A percentile compares a stretch with the other conserved stretches of the same genome.
These are phyloP conservation scores for Scleroderma bovista DNA, from an alignment of 768 basidiomycete genomes.

Conservation along the genomic window DNA sequence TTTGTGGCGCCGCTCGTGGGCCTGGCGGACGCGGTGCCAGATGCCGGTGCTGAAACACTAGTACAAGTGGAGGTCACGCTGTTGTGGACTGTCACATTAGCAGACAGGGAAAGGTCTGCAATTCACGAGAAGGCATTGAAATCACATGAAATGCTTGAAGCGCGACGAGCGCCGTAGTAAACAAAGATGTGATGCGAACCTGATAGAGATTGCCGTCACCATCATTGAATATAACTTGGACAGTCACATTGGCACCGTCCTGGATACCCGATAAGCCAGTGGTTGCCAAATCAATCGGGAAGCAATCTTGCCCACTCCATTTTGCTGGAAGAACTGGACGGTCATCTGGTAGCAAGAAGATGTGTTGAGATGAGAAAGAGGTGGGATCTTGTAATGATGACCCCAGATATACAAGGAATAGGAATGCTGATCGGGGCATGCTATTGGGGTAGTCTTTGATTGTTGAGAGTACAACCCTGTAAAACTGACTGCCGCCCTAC, in stretches of 20 bases:
- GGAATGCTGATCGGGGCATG: too few species aligned
- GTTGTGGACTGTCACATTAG: slow-evolving; percentile 43
- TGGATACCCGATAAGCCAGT: slow-evolving; percentile 44
- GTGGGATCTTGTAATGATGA: slow-evolving; percentile 54
- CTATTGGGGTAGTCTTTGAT: too few species aligned
- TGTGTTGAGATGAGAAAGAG: slow-evolving; percentile 55
- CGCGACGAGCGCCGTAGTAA: background rate
- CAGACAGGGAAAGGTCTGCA: slow-evolving; percentile 69
- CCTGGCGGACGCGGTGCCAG: slow-evolving; percentile 10
- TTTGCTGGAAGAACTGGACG: slow-evolving; percentile 44
- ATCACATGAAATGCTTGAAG: background rate
- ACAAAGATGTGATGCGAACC: slow-evolving; percentile 28
- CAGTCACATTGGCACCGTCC: slow-evolving; percentile 68
- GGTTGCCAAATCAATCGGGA: slow-evolving; percentile 55
- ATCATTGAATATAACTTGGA: slow-evolving; percentile 62
- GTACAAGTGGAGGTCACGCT: slow-evolving; percentile 31
- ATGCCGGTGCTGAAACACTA: slow-evolving; percentile 22
- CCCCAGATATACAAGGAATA: slow-evolving; percentile 39
- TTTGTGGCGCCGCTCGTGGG: slow-evolving; percentile 15
- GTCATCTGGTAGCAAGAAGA: slow-evolving; percentile 30
- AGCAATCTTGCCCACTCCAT: slow-evolving; percentile 59
- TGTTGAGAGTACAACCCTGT: too few species aligned
- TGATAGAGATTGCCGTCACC: slow-evolving; percentile 73
- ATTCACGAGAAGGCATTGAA: background rate
- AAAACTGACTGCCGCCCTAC: too few species aligned